phyloP scores from a whole-genome alignment of 768 basidiomycete genomes.

The Hygrophorus russula region DNA sequence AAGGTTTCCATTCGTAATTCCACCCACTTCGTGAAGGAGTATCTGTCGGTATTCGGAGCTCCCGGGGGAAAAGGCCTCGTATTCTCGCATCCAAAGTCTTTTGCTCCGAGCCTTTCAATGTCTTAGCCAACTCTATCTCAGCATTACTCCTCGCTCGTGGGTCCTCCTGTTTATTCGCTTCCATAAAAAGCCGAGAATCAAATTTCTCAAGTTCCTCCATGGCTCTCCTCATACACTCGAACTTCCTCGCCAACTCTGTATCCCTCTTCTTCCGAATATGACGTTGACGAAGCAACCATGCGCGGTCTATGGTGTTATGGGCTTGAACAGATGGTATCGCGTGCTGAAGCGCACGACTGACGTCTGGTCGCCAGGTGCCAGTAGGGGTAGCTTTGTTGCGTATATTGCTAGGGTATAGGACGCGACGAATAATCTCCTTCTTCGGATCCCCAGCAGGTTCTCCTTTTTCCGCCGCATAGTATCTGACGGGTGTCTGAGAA shows the following conservation, averaged over 20 bases:
- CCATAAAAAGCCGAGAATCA: constrained; percentile 49
- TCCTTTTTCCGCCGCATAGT: constrained; percentile 1
- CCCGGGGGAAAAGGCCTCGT: constrained; percentile 79
- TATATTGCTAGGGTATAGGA: constrained; percentile 71
- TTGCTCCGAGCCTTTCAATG: constrained; percentile 52
- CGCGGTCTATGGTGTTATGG: constrained; percentile 86
- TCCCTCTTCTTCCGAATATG: constrained; percentile 61
- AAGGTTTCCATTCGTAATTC: constrained; percentile 79
- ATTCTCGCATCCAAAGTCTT: constrained; percentile 66
- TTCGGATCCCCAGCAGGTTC: constrained; percentile 35
- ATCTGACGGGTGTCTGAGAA: neutral
- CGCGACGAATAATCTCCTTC: constrained; percentile 64
- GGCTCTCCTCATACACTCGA: constrained; percentile 68
- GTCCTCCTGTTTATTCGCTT: constrained; percentile 67
- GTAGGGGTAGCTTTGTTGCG: constrained; percentile 60
- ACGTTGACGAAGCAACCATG: constrained; percentile 76
- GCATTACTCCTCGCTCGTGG: constrained; percentile 33
- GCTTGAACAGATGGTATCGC: constrained; percentile 87
- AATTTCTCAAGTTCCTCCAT: constrained; percentile 70
- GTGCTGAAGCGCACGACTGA: constrained; percentile 60
- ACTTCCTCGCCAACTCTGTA: constrained; percentile 65
- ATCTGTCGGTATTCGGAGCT: constrained; percentile 77
- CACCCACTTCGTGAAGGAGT: constrained; percentile 74
- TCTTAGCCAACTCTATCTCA: constrained; percentile 51
- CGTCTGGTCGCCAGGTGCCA: constrained; percentile 78